These are phyloP conservation scores for Ogataea pini DNA, from an alignment of 805 yeast species.

Conservation along the genomic window DNA sequence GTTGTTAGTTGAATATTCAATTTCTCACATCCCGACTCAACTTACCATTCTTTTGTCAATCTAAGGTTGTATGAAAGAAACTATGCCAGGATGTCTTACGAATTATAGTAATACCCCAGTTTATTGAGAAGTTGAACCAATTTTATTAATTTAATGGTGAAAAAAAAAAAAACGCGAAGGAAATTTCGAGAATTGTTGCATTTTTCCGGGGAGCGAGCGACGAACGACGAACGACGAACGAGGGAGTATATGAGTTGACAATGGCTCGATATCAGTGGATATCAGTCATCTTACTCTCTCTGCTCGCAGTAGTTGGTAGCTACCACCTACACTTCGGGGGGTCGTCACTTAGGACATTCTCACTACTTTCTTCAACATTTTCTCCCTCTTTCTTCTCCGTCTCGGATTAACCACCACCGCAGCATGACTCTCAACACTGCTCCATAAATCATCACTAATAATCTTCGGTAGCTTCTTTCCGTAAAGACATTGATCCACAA, in stretches of 20 bases:
- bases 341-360: no score
- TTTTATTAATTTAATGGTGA: neutral
- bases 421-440: conserved; percentile 54
- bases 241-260: no score
- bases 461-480: conserved; percentile 84
- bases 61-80: no score
- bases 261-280: no score
- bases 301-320: no score
- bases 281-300: no score
- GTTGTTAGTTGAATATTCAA: no score
- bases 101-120: conserved; percentile 9
- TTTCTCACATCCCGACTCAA: no score
- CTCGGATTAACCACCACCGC: conserved; percentile 21
- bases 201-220: conserved; percentile 8
- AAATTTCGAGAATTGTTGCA: conserved; percentile 13
- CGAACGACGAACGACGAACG: neutral
- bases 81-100: no score
- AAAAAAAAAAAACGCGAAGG: conserved; percentile 5
- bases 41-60: no score
- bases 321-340: no score
- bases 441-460: conserved; percentile 75
- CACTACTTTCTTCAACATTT: conserved; percentile 26
- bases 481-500: conserved; percentile 92
- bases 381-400: conserved; percentile 21
- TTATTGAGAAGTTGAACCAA: neutral